phyloP scores from a whole-genome alignment of 257 asterid genomes.

The Gynochthodes officinalis region DNA sequence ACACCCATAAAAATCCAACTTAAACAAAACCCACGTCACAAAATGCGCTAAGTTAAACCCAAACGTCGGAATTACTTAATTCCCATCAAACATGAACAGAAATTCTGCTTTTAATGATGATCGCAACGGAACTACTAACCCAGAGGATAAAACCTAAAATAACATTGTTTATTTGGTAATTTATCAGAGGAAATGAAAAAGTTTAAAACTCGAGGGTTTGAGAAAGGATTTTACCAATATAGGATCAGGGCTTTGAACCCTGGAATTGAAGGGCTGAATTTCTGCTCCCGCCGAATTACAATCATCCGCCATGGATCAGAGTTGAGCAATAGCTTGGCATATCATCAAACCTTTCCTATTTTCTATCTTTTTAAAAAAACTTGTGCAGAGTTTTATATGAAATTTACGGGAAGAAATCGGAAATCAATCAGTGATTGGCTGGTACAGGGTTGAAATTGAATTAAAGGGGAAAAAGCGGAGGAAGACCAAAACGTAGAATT shows the following conservation, averaged over 20 bases:
- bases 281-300: slow-evolving; percentile 1
- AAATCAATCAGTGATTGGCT: background rate
- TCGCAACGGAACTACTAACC: background rate
- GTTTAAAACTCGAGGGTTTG: background rate
- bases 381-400: background rate
- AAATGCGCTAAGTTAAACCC: background rate
- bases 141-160: background rate
- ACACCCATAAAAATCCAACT: background rate
- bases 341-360: background rate
- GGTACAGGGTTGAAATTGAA: too few relatives aligned
- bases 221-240: slow-evolving; percentile 19
- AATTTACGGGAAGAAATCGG: background rate
- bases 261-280: slow-evolving; percentile 5
- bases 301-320: slow-evolving; percentile 6
- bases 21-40: background rate
- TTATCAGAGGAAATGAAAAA: background rate
- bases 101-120: background rate
- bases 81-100: background rate
- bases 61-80: too few relatives aligned
- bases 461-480: background rate
- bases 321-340: background rate
- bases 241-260: slow-evolving; percentile 12
- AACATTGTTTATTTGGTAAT: background rate
- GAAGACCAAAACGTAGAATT: slow-evolving; percentile 2
- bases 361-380: too few relatives aligned